Conservation (phyloP, 768 basidiomycete species). For the Boletus huronensis region DNA sequence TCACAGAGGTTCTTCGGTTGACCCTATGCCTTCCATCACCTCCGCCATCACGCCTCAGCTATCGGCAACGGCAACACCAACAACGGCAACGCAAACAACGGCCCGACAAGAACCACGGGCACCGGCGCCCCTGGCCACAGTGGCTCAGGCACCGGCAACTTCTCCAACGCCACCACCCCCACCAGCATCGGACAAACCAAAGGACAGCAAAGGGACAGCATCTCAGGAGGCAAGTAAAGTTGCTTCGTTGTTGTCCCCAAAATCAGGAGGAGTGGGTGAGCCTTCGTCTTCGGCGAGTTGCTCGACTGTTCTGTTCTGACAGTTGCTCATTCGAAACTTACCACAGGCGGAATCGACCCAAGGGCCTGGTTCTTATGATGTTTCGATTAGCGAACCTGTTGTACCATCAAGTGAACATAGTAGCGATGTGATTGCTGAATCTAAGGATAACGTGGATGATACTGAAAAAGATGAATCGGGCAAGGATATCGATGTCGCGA, state of each 20-base stretch:
- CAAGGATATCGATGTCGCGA: conserved; percentile 22
- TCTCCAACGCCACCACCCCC: background rate
- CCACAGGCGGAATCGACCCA: conserved; percentile 13
- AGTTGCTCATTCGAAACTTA: conserved; percentile 24
- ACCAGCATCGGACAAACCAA: conserved; percentile 4
- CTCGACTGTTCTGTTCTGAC: conserved; percentile 24
- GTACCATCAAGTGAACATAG: conserved; percentile 26
- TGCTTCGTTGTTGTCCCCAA: background rate
- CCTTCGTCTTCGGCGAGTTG: conserved; percentile 32
- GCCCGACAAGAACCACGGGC: background rate
- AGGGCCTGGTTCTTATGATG: conserved; percentile 9
- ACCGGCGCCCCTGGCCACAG: background rate
- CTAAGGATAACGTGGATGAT: conserved; percentile 22
- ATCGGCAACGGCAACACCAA: background rate
- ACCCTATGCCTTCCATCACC: conserved; percentile 20
- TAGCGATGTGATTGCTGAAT: conserved; percentile 23
- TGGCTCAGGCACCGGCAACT: background rate
- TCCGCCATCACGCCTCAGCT: conserved; percentile 15
- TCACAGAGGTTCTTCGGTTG: conserved; percentile 21
- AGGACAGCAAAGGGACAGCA: conserved; percentile 4
- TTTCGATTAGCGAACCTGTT: conserved; percentile 22
- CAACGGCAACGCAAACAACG: background rate
- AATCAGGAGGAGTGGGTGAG: conserved; percentile 28
- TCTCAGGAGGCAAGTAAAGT: background rate
- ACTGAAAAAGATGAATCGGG: conserved; percentile 25